Percentiles rank a stretch among this genome's conserved stretches.
phyloP scores from a whole-genome alignment of 805 yeast species.

The Starmerella asiatica region DNA sequence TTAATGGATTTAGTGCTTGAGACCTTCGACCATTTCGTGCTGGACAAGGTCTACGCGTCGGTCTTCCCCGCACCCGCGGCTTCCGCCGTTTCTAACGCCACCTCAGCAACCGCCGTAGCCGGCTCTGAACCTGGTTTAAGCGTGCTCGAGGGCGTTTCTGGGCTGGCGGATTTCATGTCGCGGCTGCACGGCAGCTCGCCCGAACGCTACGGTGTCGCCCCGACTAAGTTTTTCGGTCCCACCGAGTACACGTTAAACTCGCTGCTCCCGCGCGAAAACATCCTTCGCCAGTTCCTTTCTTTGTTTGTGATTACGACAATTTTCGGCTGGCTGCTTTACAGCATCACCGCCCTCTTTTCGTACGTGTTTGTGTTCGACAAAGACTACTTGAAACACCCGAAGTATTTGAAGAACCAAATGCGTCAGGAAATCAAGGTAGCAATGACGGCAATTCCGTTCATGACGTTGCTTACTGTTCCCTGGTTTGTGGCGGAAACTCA shows the following conservation, averaged over 20 bases:
- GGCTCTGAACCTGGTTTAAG: slow-evolving; percentile 7
- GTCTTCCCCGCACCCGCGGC: slow-evolving; percentile 37
- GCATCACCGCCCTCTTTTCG: slow-evolving; percentile 61
- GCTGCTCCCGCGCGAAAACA: slow-evolving; percentile 53
- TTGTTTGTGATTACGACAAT: slow-evolving; percentile 56
- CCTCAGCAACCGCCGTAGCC: slow-evolving; percentile 7
- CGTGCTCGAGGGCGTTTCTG: slow-evolving; percentile 5
- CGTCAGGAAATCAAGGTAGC: slow-evolving; percentile 70
- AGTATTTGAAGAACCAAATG: slow-evolving; percentile 89
- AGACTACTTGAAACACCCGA: slow-evolving; percentile 85
- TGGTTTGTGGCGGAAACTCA: slow-evolving; percentile 76
- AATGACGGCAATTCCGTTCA: slow-evolving; percentile 65
- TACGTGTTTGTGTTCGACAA: slow-evolving; percentile 73
- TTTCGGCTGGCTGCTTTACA: slow-evolving; percentile 78
- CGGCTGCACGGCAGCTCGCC: slow-evolving; percentile 7
- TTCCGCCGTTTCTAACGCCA: slow-evolving; percentile 6
- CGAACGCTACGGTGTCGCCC: slow-evolving; percentile 22
- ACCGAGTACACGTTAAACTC: slow-evolving; percentile 51
- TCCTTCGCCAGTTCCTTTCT: slow-evolving; percentile 56
- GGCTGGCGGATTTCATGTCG: slow-evolving; percentile 1
- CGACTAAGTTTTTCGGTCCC: slow-evolving; percentile 46
- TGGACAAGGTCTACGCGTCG: slow-evolving; percentile 64
- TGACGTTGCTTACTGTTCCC: slow-evolving; percentile 79
- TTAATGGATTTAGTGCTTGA: slow-evolving; percentile 90
- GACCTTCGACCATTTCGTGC: slow-evolving; percentile 51